These are phyloP conservation scores for Trichoderma erinaceum DNA, from an alignment of 495 filamentous ascomycete species.

Conservation along the genomic window DNA sequence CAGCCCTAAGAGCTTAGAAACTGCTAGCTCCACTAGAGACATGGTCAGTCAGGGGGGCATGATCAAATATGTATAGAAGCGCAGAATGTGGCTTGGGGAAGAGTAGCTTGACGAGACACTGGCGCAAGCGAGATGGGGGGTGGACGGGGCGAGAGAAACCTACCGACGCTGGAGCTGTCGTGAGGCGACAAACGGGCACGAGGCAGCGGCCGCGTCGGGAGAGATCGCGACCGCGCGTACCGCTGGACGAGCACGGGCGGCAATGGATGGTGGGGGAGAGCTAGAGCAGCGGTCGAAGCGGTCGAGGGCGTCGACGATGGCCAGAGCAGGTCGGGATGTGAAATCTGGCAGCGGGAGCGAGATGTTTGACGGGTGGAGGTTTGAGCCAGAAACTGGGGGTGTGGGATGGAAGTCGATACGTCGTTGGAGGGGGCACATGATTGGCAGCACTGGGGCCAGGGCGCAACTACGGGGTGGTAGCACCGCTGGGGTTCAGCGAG, in stretches of 20 bases:
- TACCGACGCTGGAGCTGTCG: background rate
- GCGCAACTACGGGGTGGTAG: background rate
- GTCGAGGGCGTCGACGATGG: background rate
- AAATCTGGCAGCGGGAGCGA: constrained; percentile 11
- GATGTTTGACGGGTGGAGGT: constrained; percentile 6
- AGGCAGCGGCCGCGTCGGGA: constrained; percentile 13
- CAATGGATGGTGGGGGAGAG: constrained; percentile 3
- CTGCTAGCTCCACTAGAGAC: constrained; percentile 12
- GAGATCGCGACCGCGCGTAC: constrained; percentile 14
- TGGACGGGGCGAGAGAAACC: background rate
- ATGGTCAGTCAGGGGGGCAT: constrained; percentile 13
- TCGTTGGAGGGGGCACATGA: constrained; percentile 15
- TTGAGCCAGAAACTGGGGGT: background rate
- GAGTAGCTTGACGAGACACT: background rate
- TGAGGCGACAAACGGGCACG: background rate
- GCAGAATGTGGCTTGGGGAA: background rate
- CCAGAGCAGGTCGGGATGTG: background rate
- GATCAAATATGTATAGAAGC: constrained; percentile 13
- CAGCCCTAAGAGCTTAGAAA: constrained; percentile 7
- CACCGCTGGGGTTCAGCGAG: constrained; percentile 8
- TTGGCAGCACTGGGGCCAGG: constrained; percentile 11
- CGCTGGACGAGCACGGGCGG: background rate
- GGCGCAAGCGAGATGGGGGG: background rate
- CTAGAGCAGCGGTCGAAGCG: constrained; percentile 6
- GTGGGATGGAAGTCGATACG: background rate